Conservation (phyloP, 2,329 filamentous ascomycete species). For the Sporothrix phasma region DNA sequence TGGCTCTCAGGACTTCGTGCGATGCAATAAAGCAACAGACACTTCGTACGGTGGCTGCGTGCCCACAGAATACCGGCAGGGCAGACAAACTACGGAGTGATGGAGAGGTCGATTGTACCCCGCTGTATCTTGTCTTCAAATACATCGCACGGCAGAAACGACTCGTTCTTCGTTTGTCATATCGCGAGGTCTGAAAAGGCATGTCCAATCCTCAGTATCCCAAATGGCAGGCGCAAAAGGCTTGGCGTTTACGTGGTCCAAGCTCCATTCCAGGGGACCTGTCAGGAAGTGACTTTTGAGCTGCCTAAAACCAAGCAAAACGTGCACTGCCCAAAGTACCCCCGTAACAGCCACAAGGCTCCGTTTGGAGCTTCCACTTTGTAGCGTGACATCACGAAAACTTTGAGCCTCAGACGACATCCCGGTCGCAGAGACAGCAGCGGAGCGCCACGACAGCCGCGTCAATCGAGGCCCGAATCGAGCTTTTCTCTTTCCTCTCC, state of each 20-base stretch:
- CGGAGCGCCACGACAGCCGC: background rate
- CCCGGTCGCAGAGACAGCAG: background rate
- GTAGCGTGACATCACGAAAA: conserved; percentile 7
- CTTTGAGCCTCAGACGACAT: background rate
- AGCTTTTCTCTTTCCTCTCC: too few relatives aligned
- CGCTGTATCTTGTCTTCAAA: too few relatives aligned
- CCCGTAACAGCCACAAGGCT: background rate
- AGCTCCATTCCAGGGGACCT: background rate
- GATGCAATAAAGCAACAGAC: too few relatives aligned
- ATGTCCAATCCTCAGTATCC: too few relatives aligned
- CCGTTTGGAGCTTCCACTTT: background rate
- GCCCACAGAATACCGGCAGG: too few relatives aligned
- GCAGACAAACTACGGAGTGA: too few relatives aligned
- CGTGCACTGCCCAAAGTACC: background rate
- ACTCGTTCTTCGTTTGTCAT: too few relatives aligned
- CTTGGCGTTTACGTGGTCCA: background rate
- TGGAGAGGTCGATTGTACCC: too few relatives aligned
- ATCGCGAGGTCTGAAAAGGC: too few relatives aligned
- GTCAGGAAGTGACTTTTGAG: background rate
- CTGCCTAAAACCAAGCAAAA: background rate
- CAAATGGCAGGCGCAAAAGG: background rate
- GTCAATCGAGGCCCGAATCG: too few relatives aligned
- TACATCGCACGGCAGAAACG: background rate
- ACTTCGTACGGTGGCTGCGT: too few relatives aligned
- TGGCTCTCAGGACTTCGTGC: background rate